phyloP scores from a whole-genome alignment of 2,329 filamentous ascomycete species.

The Fusarium ramigenum region DNA sequence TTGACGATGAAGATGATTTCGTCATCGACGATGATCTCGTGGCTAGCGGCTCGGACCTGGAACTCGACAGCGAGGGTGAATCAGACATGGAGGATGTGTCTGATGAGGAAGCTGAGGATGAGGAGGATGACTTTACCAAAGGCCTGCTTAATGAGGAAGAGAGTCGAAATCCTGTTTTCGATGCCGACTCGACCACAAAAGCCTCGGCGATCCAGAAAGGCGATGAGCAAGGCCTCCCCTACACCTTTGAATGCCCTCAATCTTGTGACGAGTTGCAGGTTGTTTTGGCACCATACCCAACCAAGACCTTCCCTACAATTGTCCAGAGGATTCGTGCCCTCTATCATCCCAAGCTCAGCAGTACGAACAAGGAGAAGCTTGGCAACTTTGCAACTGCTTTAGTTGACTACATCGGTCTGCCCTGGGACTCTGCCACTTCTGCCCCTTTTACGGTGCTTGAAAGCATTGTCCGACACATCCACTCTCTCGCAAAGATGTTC shows the following conservation, averaged over 20 bases:
- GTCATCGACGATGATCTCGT: slow-evolving; percentile 88
- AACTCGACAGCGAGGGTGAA: slow-evolving; percentile 64
- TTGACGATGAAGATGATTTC: slow-evolving; percentile 96
- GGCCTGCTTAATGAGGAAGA: slow-evolving; percentile 71
- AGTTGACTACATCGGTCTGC: slow-evolving; percentile 68
- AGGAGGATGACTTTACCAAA: slow-evolving; percentile 71
- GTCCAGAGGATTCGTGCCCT: slow-evolving; percentile 90
- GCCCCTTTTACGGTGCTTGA: slow-evolving; percentile 77
- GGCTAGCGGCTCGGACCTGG: slow-evolving; percentile 79
- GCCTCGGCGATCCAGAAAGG: slow-evolving; percentile 47
- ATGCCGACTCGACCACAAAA: slow-evolving; percentile 55
- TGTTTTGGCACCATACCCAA: slow-evolving; percentile 68
- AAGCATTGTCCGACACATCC: slow-evolving; percentile 85
- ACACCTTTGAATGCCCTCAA: slow-evolving; percentile 86
- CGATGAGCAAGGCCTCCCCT: slow-evolving; percentile 72
- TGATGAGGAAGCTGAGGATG: slow-evolving; percentile 52
- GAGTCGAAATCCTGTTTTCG: slow-evolving; percentile 62
- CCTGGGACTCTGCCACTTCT: slow-evolving; percentile 54
- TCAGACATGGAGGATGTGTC: slow-evolving; percentile 57
- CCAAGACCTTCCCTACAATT: slow-evolving; percentile 76
- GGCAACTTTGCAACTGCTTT: slow-evolving; percentile 72
- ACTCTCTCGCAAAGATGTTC: slow-evolving; percentile 90
- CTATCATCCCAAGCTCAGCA: slow-evolving; percentile 88
- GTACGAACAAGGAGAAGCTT: slow-evolving; percentile 86
- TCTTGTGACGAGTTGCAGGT: slow-evolving; percentile 78